Percentiles rank a stretch among this genome's conserved stretches.
Evolutionary conservation across 192 early-diverging fungal species (phyloP).

Genomic region (Spizellomyces punctatus): DNA sequence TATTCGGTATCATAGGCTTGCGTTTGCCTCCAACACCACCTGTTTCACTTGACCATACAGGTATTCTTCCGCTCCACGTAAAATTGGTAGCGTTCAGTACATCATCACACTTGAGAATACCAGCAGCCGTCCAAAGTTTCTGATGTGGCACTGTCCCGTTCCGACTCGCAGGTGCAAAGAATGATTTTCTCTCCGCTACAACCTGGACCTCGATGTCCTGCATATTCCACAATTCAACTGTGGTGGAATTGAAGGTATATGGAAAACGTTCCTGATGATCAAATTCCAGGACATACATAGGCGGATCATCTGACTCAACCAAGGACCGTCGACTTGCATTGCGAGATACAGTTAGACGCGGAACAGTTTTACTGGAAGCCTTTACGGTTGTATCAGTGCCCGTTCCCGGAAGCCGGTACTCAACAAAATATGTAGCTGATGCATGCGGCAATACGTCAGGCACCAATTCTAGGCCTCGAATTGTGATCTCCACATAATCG

Average conservation of each 20-base stretch:
- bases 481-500: slow-evolving; percentile 25
- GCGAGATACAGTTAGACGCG: slow-evolving; percentile 17
- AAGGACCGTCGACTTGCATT: slow-evolving; percentile 2
- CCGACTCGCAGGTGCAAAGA: no score
- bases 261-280: no score
- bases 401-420: not conserved
- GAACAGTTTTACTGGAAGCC: not conserved
- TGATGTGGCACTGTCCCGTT: not conserved
- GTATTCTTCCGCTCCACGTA: not conserved
- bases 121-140: not conserved
- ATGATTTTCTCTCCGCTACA: no score
- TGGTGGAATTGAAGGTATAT: no score
- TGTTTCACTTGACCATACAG: no score
- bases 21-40: no score
- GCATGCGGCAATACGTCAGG: slow-evolving; percentile 15
- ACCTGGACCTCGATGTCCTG: no score
- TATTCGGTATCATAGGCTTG: no score
- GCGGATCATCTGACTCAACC: no score
- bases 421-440: not conserved
- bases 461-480: slow-evolving; percentile 27
- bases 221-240: no score
- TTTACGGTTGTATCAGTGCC: not conserved
- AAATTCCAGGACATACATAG: no score
- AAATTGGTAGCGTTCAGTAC: slow-evolving; percentile 5
- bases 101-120: not conserved